Conservation (phyloP, 805 yeast genomes). For the Candida qinlingensis region DNA sequence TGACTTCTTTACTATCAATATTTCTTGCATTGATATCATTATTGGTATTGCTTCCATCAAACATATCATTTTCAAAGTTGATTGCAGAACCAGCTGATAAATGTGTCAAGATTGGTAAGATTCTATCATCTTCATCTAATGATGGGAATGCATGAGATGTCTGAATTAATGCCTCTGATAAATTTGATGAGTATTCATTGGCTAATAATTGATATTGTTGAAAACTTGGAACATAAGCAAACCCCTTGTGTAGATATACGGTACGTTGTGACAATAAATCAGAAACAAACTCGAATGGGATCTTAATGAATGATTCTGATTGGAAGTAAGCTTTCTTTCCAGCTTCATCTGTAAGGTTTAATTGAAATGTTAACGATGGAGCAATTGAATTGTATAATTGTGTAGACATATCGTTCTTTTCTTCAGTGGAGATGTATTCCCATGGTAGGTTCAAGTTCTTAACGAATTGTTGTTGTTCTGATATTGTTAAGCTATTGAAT, state of each 20-base stretch:
- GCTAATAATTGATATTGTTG: conserved; percentile 69
- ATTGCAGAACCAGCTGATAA: conserved; percentile 68
- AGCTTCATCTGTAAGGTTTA: conserved; percentile 39
- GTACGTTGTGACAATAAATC: conserved; percentile 71
- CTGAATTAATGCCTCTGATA: conserved; percentile 42
- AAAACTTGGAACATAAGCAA: conserved; percentile 79
- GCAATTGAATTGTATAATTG: conserved; percentile 54
- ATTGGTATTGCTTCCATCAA: conserved; percentile 18
- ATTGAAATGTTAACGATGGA: conserved; percentile 28
- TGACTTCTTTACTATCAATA: conserved; percentile 48
- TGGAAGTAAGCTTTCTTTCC: conserved; percentile 40
- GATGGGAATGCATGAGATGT: conserved; percentile 79
- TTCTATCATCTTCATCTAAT: conserved; percentile 86
- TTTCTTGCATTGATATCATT: conserved; percentile 55
- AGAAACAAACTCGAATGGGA: conserved; percentile 82
- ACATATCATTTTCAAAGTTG: conserved; percentile 15
- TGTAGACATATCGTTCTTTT: conserved; percentile 44
- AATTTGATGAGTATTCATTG: conserved; percentile 55
- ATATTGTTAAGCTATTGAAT: conserved; percentile 53
- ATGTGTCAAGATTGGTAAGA: conserved; percentile 78
- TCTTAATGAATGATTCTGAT: conserved; percentile 67
- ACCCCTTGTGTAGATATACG: conserved; percentile 62
- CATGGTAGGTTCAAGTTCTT: conserved; percentile 60
- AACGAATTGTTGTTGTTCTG: conserved; percentile 72
- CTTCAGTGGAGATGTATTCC: conserved; percentile 61